Evolutionary conservation across 352 stramenopile species (phyloP).

Genomic region (Globisporangium nunn): DNA sequence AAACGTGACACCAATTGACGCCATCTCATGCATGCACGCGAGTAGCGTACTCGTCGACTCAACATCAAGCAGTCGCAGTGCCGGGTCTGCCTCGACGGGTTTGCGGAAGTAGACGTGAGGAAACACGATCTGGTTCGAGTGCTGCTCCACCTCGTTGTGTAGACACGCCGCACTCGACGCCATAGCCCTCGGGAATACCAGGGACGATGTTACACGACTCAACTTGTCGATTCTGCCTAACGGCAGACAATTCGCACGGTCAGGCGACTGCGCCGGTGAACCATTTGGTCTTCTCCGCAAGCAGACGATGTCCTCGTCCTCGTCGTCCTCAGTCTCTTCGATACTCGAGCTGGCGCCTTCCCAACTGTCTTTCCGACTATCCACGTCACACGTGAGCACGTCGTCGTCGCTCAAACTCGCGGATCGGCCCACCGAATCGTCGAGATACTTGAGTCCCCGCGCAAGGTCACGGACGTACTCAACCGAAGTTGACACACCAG

Average conservation of each 20-base stretch:
- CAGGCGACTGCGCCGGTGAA: slow-evolving; percentile 13
- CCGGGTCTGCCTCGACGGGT: slow-evolving; percentile 63
- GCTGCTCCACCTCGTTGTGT: slow-evolving; percentile 46
- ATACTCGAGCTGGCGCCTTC: slow-evolving; percentile 7
- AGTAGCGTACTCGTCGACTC: slow-evolving; percentile 73
- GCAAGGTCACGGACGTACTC: slow-evolving; percentile 67
- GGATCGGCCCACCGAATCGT: background rate
- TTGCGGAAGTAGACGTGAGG: slow-evolving; percentile 77
- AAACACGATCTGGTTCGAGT: slow-evolving; percentile 58
- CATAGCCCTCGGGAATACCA: background rate
- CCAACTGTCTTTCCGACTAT: background rate
- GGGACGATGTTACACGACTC: background rate
- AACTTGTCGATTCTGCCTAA: too few relatives aligned
- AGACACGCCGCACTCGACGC: slow-evolving; percentile 20
- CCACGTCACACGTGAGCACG: background rate
- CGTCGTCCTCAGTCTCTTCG: slow-evolving; percentile 26
- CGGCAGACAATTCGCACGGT: too few relatives aligned
- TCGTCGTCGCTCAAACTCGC: background rate
- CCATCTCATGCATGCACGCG: slow-evolving; percentile 82
- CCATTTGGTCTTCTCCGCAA: slow-evolving; percentile 17
- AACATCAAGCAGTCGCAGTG: slow-evolving; percentile 76
- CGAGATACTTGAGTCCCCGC: slow-evolving; percentile 49
- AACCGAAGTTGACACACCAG: slow-evolving; percentile 41
- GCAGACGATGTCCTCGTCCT: slow-evolving; percentile 27
- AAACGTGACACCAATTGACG: slow-evolving; percentile 78